Conservation (phyloP, 352 stramenopile species). For the Plasmopara muralis region DNA sequence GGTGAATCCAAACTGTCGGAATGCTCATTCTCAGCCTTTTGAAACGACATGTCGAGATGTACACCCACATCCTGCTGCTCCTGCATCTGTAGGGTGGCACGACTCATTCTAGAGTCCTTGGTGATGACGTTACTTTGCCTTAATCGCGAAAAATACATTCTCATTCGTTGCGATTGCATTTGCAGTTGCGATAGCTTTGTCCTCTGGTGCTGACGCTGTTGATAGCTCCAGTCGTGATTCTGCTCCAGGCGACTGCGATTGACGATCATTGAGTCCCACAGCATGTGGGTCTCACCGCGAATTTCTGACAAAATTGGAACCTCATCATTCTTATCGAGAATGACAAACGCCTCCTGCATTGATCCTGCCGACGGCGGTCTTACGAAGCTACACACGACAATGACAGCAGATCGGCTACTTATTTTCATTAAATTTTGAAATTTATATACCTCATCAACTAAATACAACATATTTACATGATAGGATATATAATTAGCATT, state of each 20-base stretch:
- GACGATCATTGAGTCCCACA: not conserved
- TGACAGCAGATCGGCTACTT: too few relatives aligned
- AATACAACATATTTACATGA: too few relatives aligned
- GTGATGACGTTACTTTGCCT: not conserved
- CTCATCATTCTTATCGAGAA: too few relatives aligned
- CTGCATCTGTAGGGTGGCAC: slow-evolving; percentile 9
- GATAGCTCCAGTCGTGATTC: slow-evolving; percentile 17
- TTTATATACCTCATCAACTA: too few relatives aligned
- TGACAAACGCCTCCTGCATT: too few relatives aligned
- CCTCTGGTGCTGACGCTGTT: slow-evolving; percentile 13
- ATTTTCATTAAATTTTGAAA: too few relatives aligned
- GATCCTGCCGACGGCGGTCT: too few relatives aligned
- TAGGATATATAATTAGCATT: too few relatives aligned
- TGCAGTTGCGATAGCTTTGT: slow-evolving; percentile 23
- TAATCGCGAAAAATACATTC: slow-evolving; percentile 13
- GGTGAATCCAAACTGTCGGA: slow-evolving; percentile 17
- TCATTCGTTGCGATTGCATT: slow-evolving; percentile 20
- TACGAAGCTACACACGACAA: too few relatives aligned
- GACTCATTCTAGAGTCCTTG: slow-evolving; percentile 5
- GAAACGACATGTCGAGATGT: slow-evolving; percentile 12
- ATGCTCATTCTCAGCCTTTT: slow-evolving; percentile 19
- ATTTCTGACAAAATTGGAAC: too few relatives aligned
- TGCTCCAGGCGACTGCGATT: slow-evolving; percentile 1
- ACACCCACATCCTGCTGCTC: slow-evolving; percentile 13
- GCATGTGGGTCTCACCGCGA: too few relatives aligned